Evolutionary conservation across 345 rosid genomes (phyloP).

Genomic region (Populus ilicifolia): DNA sequence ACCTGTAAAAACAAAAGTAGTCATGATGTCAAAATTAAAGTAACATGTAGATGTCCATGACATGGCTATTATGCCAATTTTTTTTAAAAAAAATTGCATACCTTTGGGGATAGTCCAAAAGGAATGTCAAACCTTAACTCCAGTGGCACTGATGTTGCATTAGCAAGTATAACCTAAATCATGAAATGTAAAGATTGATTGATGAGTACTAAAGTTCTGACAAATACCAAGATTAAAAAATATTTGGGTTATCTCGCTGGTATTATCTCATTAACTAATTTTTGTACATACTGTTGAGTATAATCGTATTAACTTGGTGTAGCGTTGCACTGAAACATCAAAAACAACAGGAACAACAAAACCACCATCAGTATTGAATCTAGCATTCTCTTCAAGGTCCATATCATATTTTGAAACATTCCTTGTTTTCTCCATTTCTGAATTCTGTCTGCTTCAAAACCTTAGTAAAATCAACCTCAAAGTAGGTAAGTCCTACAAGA

Average conservation of each 20-base stretch:
- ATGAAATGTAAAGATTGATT: slow-evolving; percentile 19
- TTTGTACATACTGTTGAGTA: slow-evolving; percentile 75
- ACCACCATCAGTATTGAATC: slow-evolving; percentile 37
- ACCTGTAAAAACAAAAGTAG: slow-evolving; percentile 43
- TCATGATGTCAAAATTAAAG: slow-evolving; percentile 3
- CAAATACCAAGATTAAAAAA: background rate
- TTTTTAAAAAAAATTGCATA: slow-evolving; percentile 25
- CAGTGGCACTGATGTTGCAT: slow-evolving; percentile 71
- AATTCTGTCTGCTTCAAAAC: slow-evolving; percentile 27
- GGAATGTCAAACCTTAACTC: slow-evolving; percentile 96
- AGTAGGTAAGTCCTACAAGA: slow-evolving; percentile 73
- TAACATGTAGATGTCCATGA: slow-evolving; percentile 1
- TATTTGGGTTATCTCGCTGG: background rate
- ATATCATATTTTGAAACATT: slow-evolving; percentile 26
- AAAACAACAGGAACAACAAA: slow-evolving; percentile 81
- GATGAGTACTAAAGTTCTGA: slow-evolving; percentile 12
- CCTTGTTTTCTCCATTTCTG: slow-evolving; percentile 19
- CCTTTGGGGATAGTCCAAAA: slow-evolving; percentile 91
- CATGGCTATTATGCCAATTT: background rate
- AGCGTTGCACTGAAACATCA: slow-evolving; percentile 83
- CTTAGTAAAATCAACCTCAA: slow-evolving; percentile 86
- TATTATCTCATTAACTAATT: background rate
- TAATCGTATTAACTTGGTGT: slow-evolving; percentile 76
- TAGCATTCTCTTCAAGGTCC: slow-evolving; percentile 38
- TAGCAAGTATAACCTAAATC: slow-evolving; percentile 69